A percentile compares a stretch with the other conserved stretches of the same genome.
Evolutionary conservation across 495 filamentous ascomycete species (phyloP).

Genomic region (Penicillium crystallinum): DNA sequence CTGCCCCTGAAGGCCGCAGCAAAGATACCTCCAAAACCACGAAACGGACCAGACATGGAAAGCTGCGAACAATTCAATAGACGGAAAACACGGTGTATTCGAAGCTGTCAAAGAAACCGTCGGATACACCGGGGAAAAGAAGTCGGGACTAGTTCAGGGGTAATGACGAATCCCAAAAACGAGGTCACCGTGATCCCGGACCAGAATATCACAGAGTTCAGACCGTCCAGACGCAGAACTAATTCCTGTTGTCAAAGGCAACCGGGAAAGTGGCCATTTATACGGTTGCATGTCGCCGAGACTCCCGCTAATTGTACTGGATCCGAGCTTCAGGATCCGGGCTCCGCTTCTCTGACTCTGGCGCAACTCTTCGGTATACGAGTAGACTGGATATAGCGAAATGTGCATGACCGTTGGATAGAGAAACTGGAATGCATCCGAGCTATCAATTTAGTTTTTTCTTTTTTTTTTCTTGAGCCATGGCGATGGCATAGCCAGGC

Average conservation of each 20-base stretch:
- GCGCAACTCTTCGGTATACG: background rate
- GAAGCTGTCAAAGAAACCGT: constrained; percentile 1
- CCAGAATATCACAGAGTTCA: background rate
- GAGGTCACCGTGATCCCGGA: background rate
- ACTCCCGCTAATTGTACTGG: background rate
- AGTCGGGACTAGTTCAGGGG: constrained; percentile 5
- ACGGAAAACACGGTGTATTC: background rate
- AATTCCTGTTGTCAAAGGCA: constrained; percentile 10
- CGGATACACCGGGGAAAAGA: background rate
- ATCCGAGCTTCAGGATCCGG: constrained; percentile 1
- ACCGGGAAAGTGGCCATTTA: constrained; percentile 7
- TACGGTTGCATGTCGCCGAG: background rate
- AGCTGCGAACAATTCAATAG: background rate
- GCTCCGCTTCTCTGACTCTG: background rate
- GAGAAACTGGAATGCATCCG: background rate
- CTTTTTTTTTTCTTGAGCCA: too few relatives aligned
- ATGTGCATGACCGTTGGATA: background rate
- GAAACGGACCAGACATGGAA: background rate
- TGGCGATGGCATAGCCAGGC: background rate
- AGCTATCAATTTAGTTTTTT: background rate
- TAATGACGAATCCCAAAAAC: constrained; percentile 9
- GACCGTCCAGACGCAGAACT: background rate
- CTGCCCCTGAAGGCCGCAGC: constrained; percentile 1
- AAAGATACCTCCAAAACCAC: background rate
- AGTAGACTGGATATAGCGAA: background rate